Conservation (phyloP, 1,284 basidiomycete species). For the Ustanciosporium gigantosporum region DNA sequence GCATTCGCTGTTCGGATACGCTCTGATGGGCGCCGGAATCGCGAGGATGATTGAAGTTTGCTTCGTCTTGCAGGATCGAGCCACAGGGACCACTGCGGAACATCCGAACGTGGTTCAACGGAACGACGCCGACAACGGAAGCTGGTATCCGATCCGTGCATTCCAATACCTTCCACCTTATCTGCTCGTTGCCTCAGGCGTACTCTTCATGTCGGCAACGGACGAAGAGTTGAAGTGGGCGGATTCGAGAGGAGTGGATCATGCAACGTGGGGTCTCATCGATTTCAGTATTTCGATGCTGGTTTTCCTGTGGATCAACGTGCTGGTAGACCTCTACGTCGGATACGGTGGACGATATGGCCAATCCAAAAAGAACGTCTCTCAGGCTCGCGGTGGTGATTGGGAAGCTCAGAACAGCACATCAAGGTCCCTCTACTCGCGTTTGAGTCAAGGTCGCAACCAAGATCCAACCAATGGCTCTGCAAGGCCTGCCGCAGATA, state of each 20-base stretch:
- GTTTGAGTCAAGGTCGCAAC: slow-evolving; percentile 19
- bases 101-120: slow-evolving; percentile 1
- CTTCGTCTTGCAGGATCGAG: slow-evolving; percentile 67
- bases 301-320: slow-evolving; percentile 55
- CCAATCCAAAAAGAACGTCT: slow-evolving; percentile 12
- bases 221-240: slow-evolving; percentile 60
- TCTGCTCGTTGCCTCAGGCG: slow-evolving; percentile 48
- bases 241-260: slow-evolving; percentile 49
- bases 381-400: slow-evolving; percentile 14
- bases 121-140: slow-evolving; percentile 19
- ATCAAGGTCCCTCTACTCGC: slow-evolving; percentile 20
- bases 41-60: slow-evolving; percentile 84
- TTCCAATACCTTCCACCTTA: slow-evolving; percentile 57
- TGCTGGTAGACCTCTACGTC: slow-evolving; percentile 57
- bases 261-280: slow-evolving; percentile 58
- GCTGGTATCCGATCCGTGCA: slow-evolving; percentile 40
- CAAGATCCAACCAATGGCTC: no score
- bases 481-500: neutral
- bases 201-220: slow-evolving; percentile 60
- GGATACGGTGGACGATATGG: slow-evolving; percentile 49
- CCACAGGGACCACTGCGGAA: slow-evolving; percentile 38
- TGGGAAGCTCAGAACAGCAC: slow-evolving; percentile 12
- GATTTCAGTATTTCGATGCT: slow-evolving; percentile 52
- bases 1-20: slow-evolving; percentile 80
- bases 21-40: slow-evolving; percentile 81